Percentiles rank a stretch among this genome's conserved stretches.
Conservation (phyloP, 352 stramenopile species). For the Phytophthora ramorum region DNA sequence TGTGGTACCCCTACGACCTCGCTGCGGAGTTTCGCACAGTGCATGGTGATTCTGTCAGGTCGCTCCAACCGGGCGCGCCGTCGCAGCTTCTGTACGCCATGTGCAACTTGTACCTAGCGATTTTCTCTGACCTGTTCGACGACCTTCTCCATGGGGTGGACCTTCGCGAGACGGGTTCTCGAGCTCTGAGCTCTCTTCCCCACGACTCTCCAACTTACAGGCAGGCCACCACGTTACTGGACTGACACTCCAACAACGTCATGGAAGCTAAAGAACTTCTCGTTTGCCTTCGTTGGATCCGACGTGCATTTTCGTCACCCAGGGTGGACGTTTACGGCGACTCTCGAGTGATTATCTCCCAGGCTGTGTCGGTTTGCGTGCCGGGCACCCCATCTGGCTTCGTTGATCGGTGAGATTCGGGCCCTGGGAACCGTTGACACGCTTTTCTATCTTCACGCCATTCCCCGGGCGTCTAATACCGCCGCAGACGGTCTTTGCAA, state of each 20-base stretch:
- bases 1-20: not conserved
- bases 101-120: conserved; percentile 5
- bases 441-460: not conserved
- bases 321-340: not conserved
- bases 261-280: not conserved
- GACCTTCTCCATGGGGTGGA: not conserved
- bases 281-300: not conserved
- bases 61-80: not conserved
- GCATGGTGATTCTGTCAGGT: not conserved
- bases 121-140: not conserved
- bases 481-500: not conserved
- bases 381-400: not conserved
- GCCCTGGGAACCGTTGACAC: not conserved
- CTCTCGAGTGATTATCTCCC: not conserved
- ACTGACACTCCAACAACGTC: too few relatives aligned
- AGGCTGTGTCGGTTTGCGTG: not conserved
- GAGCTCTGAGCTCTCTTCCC: not conserved
- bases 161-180: not conserved
- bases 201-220: not conserved
- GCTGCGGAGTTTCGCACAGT: not conserved
- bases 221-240: too few relatives aligned
- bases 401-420: not conserved
- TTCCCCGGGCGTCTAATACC: not conserved
- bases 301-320: not conserved
- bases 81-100: not conserved